phyloP scores from a whole-genome alignment of 1,284 basidiomycete genomes.

The Heimioporus retisporus region DNA sequence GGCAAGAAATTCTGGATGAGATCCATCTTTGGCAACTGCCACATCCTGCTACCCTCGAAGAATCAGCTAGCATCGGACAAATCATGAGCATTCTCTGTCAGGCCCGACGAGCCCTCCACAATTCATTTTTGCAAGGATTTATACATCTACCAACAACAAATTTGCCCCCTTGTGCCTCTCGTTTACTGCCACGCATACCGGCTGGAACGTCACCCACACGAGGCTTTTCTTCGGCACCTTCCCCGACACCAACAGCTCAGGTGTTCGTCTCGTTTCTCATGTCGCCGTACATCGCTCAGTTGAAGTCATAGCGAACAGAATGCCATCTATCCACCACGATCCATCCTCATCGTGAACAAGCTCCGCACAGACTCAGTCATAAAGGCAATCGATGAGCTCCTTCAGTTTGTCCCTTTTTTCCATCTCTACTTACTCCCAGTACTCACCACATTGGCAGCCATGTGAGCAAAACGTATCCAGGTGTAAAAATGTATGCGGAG shows the following conservation, averaged over 20 bases:
- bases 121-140: constrained; percentile 30
- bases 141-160: constrained; percentile 12
- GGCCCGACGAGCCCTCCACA: constrained; percentile 35
- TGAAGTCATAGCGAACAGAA: constrained; percentile 39
- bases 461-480: constrained; percentile 71
- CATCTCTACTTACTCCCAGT: neutral
- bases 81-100: constrained; percentile 34
- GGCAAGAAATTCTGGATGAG: constrained; percentile 1
- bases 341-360: constrained; percentile 82
- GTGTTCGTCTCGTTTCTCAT: constrained; percentile 35
- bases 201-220: constrained; percentile 15
- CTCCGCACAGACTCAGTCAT: constrained; percentile 78
- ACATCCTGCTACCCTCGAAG: constrained; percentile 1
- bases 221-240: constrained; percentile 23
- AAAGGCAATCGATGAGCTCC: constrained; percentile 76
- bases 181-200: neutral
- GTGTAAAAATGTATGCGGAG: constrained; percentile 83
- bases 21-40: constrained; percentile 31
- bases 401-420: constrained; percentile 58
- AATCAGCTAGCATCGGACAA: neutral
- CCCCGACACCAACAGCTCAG: constrained; percentile 23
- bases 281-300: constrained; percentile 33
- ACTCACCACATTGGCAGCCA: constrained; percentile 56
- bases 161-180: constrained; percentile 9
- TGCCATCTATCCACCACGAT: constrained; percentile 39